phyloP scores from a whole-genome alignment of 495 filamentous ascomycete genomes.

The Pseudomonodictys pantanalensis region DNA sequence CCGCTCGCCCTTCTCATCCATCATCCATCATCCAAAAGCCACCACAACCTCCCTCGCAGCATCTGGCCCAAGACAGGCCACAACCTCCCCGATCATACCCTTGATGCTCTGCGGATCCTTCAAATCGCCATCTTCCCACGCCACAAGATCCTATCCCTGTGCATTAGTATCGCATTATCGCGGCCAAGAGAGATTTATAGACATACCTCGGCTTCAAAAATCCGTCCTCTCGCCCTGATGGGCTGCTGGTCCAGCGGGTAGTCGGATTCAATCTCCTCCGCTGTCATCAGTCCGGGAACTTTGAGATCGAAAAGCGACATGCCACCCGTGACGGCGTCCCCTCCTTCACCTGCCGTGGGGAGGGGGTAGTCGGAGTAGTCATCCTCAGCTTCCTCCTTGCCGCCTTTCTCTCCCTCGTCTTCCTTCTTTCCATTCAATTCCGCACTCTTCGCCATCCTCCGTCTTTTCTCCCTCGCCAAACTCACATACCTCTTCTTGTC shows the following conservation, averaged over 20 bases:
- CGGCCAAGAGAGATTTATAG: neutral
- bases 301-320: conserved; percentile 62
- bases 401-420: conserved; percentile 37
- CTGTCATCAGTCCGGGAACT: conserved; percentile 76
- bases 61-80: conserved; percentile 70
- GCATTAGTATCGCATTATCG: neutral
- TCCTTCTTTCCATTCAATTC: conserved; percentile 11
- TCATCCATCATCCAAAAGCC: conserved; percentile 25
- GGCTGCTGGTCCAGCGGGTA: conserved; percentile 57
- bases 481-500: conserved; percentile 66
- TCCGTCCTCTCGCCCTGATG: neutral
- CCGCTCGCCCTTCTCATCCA: neutral
- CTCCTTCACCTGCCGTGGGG: conserved; percentile 16
- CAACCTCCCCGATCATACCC: conserved; percentile 69
- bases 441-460: neutral
- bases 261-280: conserved; percentile 54
- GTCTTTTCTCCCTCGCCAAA: conserved; percentile 52
- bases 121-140: conserved; percentile 63
- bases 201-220: conserved; percentile 9
- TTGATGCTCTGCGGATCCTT: conserved; percentile 55
- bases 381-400: conserved; percentile 36
- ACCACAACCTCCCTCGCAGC: conserved; percentile 55
- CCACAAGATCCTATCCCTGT: conserved; percentile 51
- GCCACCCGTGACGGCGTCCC: conserved; percentile 36
- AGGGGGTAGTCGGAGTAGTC: conserved; percentile 5